Evolutionary conservation across 495 filamentous ascomycete species (phyloP).

Genomic region (Aspergillus nidulans): DNA sequence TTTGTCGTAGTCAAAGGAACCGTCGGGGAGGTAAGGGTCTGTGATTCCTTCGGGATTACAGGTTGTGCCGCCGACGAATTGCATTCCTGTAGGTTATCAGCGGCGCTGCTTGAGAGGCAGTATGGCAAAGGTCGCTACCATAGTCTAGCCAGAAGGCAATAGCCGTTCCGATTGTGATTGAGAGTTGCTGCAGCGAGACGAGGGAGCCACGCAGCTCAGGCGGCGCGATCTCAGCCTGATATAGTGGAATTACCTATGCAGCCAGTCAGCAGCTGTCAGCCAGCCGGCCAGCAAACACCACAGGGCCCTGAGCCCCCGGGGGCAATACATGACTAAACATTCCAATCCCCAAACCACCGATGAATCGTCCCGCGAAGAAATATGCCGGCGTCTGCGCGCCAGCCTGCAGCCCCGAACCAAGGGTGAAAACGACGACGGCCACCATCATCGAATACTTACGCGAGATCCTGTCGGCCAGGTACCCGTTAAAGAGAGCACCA

Average conservation of each 20-base stretch:
- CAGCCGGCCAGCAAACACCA: too few relatives aligned
- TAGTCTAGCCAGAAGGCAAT: conserved; percentile 63
- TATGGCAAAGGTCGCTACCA: conserved; percentile 19
- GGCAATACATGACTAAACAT: conserved; percentile 52
- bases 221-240: conserved; percentile 41
- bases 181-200: conserved; percentile 68
- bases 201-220: conserved; percentile 69
- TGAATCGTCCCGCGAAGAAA: conserved; percentile 44
- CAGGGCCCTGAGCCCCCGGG: too few relatives aligned
- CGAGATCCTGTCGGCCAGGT: conserved; percentile 68
- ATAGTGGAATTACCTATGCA: conserved; percentile 12
- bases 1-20: conserved; percentile 25
- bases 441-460: conserved; percentile 75
- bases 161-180: conserved; percentile 61
- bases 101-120: conserved; percentile 25
- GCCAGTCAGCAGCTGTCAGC: too few relatives aligned
- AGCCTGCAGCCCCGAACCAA: conserved; percentile 51
- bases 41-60: conserved; percentile 42
- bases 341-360: conserved; percentile 58
- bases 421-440: conserved; percentile 64
- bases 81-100: conserved; percentile 20
- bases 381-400: conserved; percentile 33
- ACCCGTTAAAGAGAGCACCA: conserved; percentile 69
- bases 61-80: conserved; percentile 58
- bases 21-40: conserved; percentile 25